Conservation (phyloP, 768 basidiomycete species). For the Phylloporus sp. region DNA sequence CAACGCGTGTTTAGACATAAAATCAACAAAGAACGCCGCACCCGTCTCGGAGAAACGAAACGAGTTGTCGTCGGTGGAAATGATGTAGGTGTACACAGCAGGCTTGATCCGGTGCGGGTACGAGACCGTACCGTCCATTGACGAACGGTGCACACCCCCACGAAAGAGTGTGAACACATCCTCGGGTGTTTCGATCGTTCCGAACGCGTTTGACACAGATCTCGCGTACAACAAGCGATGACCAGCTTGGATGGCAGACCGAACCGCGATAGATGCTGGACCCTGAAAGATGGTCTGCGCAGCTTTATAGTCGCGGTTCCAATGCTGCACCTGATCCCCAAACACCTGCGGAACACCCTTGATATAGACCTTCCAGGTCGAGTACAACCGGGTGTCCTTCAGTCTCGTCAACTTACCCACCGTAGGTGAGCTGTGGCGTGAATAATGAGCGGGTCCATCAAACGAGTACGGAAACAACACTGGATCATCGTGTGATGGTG, state of each 20-base stretch:
- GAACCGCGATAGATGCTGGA: slow-evolving; percentile 57
- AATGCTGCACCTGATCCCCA: slow-evolving; percentile 54
- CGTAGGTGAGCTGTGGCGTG: slow-evolving; percentile 67
- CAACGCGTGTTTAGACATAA: slow-evolving; percentile 83
- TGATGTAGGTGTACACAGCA: slow-evolving; percentile 82
- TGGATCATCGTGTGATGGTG: slow-evolving; percentile 41
- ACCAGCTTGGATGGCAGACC: slow-evolving; percentile 65
- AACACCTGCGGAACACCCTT: slow-evolving; percentile 58
- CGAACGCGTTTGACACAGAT: slow-evolving; percentile 57
- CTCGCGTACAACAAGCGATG: slow-evolving; percentile 75
- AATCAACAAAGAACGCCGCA: slow-evolving; percentile 82
- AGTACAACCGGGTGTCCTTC: slow-evolving; percentile 61
- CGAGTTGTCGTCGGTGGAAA: slow-evolving; percentile 69
- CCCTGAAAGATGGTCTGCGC: slow-evolving; percentile 70
- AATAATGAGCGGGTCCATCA: slow-evolving; percentile 70
- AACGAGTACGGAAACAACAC: slow-evolving; percentile 55
- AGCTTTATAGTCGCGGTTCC: slow-evolving; percentile 65
- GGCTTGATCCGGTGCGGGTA: slow-evolving; percentile 60
- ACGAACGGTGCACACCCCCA: slow-evolving; percentile 32
- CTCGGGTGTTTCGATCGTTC: slow-evolving; percentile 46
- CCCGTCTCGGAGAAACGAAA: slow-evolving; percentile 85
- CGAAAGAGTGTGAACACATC: slow-evolving; percentile 53
- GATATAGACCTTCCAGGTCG: slow-evolving; percentile 76
- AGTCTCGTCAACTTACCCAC: slow-evolving; percentile 62
- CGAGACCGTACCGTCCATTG: slow-evolving; percentile 11